Evolutionary conservation across 2,329 filamentous ascomycete genomes (phyloP).

Genomic region (Lasiodiplodia sp.): DNA sequence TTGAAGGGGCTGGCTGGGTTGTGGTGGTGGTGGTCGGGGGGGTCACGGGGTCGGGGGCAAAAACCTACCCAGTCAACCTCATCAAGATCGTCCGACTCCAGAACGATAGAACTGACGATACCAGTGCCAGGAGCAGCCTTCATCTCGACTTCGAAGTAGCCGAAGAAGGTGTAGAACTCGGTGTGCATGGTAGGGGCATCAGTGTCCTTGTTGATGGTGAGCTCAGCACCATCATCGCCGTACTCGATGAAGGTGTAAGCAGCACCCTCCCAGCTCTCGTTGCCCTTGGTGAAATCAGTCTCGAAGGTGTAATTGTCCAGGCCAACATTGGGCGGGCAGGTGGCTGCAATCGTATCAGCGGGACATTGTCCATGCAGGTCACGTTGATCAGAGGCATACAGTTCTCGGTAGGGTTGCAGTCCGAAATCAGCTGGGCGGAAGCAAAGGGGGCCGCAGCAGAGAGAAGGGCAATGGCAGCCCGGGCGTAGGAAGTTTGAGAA

Average conservation of each 20-base stretch:
- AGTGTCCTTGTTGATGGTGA: slow-evolving; percentile 71
- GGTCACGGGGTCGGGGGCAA: background rate
- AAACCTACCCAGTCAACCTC: slow-evolving; percentile 34
- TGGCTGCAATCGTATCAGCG: slow-evolving; percentile 27
- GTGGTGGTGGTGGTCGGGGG: background rate
- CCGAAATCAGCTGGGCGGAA: slow-evolving; percentile 72
- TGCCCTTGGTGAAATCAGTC: slow-evolving; percentile 56
- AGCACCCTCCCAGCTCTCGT: slow-evolving; percentile 67
- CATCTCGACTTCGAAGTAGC: slow-evolving; percentile 34
- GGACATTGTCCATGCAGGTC: background rate
- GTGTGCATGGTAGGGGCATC: slow-evolving; percentile 64
- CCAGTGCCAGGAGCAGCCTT: slow-evolving; percentile 33
- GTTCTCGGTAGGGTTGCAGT: slow-evolving; percentile 76
- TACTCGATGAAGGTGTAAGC: slow-evolving; percentile 66
- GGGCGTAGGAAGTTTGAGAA: slow-evolving; percentile 8
- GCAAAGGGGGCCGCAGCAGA: slow-evolving; percentile 15
- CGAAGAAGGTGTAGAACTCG: slow-evolving; percentile 36
- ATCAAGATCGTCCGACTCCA: slow-evolving; percentile 33
- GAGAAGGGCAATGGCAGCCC: slow-evolving; percentile 24
- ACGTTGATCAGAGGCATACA: slow-evolving; percentile 53
- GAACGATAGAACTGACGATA: slow-evolving; percentile 31
- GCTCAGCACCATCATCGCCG: slow-evolving; percentile 67
- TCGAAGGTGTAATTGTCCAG: slow-evolving; percentile 56
- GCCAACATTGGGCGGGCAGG: slow-evolving; percentile 53
- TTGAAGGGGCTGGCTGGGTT: background rate